Evolutionary conservation across 2,329 filamentous ascomycete species (phyloP), one percentile per base, ranked within the genome.

Genomic region (Tolypocladium inflatum): DNA sequence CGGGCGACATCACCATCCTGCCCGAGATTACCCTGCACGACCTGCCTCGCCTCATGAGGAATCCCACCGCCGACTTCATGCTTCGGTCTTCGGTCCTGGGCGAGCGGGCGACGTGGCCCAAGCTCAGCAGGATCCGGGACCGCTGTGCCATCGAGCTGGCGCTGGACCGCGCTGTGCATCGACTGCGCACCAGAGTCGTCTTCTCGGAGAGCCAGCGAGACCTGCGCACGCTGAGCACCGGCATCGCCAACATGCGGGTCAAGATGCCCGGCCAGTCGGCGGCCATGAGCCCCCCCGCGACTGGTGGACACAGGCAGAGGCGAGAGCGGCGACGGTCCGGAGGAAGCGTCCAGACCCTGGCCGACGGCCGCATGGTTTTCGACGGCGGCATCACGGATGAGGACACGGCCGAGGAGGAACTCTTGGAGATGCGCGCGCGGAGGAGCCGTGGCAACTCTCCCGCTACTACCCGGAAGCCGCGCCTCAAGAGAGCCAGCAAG

Each of bases 1-100:
- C 90, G 2, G 93, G 93, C 8, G 92, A 97, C 71, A 96, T 97
- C 68, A 97, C 91, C 51, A 96, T 97, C 57, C 79, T 96, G 38
- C 92, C 92, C 0, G 85, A 91, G 57, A 87, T 96, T 59, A 82
- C 82, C 5, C 84, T 88, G 56, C 80, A 85, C 9, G 87, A 95
- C 61, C 82, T 95, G 26, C 87, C 89, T 1, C 81, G 83, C 10
- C 85, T 97, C 33, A 77, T 97, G 51, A 87, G 82, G 62, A 97
- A 97, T 59, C 93, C 93, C 1, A 91, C 88, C 0, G 76, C 85
- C 0, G 89, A 92, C 5, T 97, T 96, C 69, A 96, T 97, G 90
- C 71, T 87, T 6, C 81, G 88, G 53, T 87, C 89, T 10, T 89
- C 89, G 65, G 75, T 90, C 8, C 81, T 84, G 33, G 93, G 93